These are phyloP conservation scores for Stromatinia cepivora DNA, from an alignment of 2,329 filamentous ascomycete species.

Conservation along the genomic window DNA sequence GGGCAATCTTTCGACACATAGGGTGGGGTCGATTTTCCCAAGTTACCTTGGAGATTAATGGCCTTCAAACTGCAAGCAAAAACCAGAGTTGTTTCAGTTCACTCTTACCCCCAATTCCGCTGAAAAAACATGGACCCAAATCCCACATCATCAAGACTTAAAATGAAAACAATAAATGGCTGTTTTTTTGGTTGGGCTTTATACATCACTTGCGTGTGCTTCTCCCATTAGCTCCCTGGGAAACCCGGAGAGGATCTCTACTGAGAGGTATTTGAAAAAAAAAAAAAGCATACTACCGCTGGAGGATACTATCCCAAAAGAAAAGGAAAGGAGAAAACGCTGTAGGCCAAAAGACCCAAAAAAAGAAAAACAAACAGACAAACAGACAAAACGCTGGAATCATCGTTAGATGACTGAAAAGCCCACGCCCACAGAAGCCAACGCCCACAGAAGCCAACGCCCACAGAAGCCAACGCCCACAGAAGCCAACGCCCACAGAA, in stretches of 20 bases:
- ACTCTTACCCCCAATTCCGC: no score
- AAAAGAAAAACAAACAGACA: no score
- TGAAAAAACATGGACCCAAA: no score
- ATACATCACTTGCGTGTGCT: neutral
- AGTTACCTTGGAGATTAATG: no score
- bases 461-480: neutral
- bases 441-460: neutral
- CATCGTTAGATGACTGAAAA: neutral
- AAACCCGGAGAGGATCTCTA: neutral
- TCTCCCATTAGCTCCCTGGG: neutral
- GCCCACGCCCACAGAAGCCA: neutral
- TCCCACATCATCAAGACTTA: no score
- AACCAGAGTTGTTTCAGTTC: no score
- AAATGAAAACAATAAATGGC: no score
- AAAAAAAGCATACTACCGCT: neutral
- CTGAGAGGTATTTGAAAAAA: neutral
- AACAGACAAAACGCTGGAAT: neutral
- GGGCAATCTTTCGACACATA: no score
- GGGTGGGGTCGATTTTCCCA: no score
- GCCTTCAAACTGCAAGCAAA: no score
- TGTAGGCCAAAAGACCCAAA: neutral
- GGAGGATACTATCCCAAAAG: neutral
- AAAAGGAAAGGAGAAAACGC: neutral
- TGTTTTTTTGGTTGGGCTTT: neutral
- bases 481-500: neutral